Evolutionary conservation across 345 rosid species (phyloP), one percentile per base, ranked within the genome.

Genomic region (Bruguiera parviflora): DNA sequence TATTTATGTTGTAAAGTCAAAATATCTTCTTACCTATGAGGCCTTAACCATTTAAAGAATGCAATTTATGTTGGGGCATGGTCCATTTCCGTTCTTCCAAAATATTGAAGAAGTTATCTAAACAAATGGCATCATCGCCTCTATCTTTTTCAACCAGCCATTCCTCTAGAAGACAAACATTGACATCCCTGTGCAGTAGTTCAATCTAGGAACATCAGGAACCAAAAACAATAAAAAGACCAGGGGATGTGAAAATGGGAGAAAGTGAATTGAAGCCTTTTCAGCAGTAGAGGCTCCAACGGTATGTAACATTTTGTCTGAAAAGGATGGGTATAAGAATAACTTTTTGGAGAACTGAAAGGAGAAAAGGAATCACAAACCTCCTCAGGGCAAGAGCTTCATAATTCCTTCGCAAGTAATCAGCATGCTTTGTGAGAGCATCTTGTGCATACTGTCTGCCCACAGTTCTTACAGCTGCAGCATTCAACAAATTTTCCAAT

Each of bases 401-500:
- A 80, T 91, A 89, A 69, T 91, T 94, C 82, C 92, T 87, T 72
- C 92, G 80, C 81, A 94, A 76, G 86, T 83, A 87, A 77, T 91
- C 86, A 47, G 95, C 90, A 73, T 94, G 67, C 75, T 87, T 85
- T 4, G 87, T 89, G 60, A 94, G 90, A 43, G 98, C 96, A 73
- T 91, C 96, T 82, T 94, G 96, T 11, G 89, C 91, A 73, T 89
- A 87, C 49, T 75, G 84, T 78, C 77, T 91, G 27, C 93, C 98
- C 59, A 94, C 95, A 6, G 95, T 88, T 79, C 96, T 88, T 27
- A 87, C 84, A 60, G 95, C 91, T 52, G 96, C 97, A 11, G 89
- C 91, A 49, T 87, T 85, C 15, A 94, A 84, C 77, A 94, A 82
- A 84, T 83, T 88, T 78, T 89, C 96, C 31, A 91, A 68, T n/a